phyloP scores from a whole-genome alignment of 257 asterid species.

The Buddleja alternifolia region DNA sequence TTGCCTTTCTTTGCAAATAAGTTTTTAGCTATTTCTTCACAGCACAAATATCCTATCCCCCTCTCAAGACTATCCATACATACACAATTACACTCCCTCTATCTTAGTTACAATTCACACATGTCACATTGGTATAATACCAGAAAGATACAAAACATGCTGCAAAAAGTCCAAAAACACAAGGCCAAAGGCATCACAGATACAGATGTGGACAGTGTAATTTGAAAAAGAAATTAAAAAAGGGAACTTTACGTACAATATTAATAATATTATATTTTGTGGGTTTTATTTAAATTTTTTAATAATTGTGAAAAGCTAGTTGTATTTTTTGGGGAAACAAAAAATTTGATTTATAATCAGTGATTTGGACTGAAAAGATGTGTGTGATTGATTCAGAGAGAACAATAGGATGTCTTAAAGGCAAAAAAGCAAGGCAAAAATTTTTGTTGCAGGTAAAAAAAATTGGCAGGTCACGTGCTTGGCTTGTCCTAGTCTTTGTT shows the following conservation, averaged over 20 bases:
- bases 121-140: slow-evolving; percentile 33
- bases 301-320: slow-evolving; percentile 32
- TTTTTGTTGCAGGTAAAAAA: slow-evolving; percentile 36
- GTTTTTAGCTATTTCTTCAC: slow-evolving; percentile 30
- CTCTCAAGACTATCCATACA: slow-evolving; percentile 34
- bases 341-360: slow-evolving; percentile 40
- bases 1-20: slow-evolving; percentile 30
- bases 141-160: slow-evolving; percentile 64
- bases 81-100: slow-evolving; percentile 26
- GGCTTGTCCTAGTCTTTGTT: slow-evolving; percentile 70
- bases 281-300: background rate
- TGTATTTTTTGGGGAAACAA: slow-evolving; percentile 42
- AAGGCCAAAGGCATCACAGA: slow-evolving; percentile 67
- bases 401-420: slow-evolving; percentile 47
- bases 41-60: slow-evolving; percentile 36
- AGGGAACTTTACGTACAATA: slow-evolving; percentile 1
- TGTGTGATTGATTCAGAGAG: slow-evolving; percentile 57
- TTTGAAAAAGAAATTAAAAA: slow-evolving; percentile 8
- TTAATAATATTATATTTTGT: background rate
- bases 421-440: slow-evolving; percentile 29
- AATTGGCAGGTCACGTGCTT: slow-evolving; percentile 88
- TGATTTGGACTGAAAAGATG: slow-evolving; percentile 70
- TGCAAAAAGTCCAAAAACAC: slow-evolving; percentile 58
- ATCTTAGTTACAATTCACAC: slow-evolving; percentile 34
- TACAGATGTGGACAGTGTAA: slow-evolving; percentile 61